Base-by-base conservation (phyloP, 192 early-diverging fungal species). In the Coemansia sp. region DNA sequence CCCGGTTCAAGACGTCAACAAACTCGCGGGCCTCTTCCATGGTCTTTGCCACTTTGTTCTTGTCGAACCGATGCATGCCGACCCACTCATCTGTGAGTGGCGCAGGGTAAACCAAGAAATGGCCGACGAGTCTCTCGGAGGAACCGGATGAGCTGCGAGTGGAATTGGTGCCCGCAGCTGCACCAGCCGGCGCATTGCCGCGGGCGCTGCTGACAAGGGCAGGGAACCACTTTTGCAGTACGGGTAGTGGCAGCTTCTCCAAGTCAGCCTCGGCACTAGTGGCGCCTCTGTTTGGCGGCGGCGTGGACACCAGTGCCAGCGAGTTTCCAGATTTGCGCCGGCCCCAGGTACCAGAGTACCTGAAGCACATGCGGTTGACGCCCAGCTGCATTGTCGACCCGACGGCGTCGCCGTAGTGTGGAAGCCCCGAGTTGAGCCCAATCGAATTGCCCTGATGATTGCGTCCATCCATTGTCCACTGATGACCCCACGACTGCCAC, bases 401-500 rank as follows among this genome's bases (percentile, higher is more conserved):
- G 15, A 75, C 61, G 1, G 72, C 60, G 11, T 78, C 76, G 43
- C 73, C 69, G 58, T 78, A 83, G 69, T 74, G 60, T 29, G 81
- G 70, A 1, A 83, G 35, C 3, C 60, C 40, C 8, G 69, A 71
- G 45, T 53, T 34, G 27, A 83, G 64, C 11, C 70, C 63, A 39
- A 78, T 70, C 1, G 69, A 35, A 50, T 11, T 64, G 63, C 76
- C 73, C 16, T 38, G 39, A 52, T 65, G 53, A 55, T 76, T 70
- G 47, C 61, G 52, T 34, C 81, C 76, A 41, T 83, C 76, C 67
- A 83, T 78, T 18, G 76, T 78, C 49, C 37, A 45, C 15, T 13
- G 56, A 30, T 78, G 76, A 38, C 76, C 73, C 73, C 73, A 75
- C 56, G 65, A 67, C 74, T 89, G 87, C 84, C 86, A 87, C 65